Conservation (phyloP, 2,329 filamentous ascomycete species). For the Aspergillus sp. region DNA sequence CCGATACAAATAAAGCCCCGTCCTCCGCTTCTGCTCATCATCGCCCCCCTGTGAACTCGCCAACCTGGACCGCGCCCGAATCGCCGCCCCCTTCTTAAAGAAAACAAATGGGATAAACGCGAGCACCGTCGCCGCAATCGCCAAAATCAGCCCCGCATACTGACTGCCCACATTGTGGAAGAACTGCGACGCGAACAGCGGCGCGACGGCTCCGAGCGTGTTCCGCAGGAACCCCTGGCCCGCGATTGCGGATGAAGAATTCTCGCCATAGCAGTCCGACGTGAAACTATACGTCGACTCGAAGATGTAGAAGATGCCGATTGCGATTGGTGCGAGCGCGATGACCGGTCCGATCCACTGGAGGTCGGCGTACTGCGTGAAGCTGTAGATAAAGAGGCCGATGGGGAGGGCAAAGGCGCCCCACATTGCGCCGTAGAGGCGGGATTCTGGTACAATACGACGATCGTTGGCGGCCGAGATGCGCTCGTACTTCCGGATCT, state of each 20-base stretch:
- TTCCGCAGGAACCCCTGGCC: constrained; percentile 59
- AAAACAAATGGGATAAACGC: constrained; percentile 38
- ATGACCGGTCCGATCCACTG: constrained; percentile 57
- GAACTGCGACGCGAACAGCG: constrained; percentile 57
- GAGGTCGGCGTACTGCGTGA: constrained; percentile 57
- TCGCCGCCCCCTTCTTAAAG: constrained; percentile 33
- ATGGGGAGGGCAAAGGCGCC: constrained; percentile 54
- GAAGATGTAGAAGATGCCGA: constrained; percentile 58
- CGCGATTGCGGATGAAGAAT: constrained; percentile 47
- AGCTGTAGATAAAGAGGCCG: constrained; percentile 59
- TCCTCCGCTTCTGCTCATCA: constrained; percentile 1
- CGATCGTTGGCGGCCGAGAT: constrained; percentile 35
- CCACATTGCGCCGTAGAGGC: constrained; percentile 55
- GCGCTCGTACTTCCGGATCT: constrained; percentile 56
- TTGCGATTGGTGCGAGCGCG: constrained; percentile 55
- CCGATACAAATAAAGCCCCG: background rate
- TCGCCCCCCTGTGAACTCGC: constrained; percentile 19
- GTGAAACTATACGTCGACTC: constrained; percentile 54
- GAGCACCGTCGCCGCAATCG: constrained; percentile 49
- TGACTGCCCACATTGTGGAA: constrained; percentile 60
- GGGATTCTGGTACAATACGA: constrained; percentile 49
- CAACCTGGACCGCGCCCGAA: constrained; percentile 38
- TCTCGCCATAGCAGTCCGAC: constrained; percentile 57
- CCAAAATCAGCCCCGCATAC: constrained; percentile 56
- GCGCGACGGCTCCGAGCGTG: constrained; percentile 57